Evolutionary conservation across 2,329 filamentous ascomycete species (phyloP).

Genomic region (Xylaria sp.): DNA sequence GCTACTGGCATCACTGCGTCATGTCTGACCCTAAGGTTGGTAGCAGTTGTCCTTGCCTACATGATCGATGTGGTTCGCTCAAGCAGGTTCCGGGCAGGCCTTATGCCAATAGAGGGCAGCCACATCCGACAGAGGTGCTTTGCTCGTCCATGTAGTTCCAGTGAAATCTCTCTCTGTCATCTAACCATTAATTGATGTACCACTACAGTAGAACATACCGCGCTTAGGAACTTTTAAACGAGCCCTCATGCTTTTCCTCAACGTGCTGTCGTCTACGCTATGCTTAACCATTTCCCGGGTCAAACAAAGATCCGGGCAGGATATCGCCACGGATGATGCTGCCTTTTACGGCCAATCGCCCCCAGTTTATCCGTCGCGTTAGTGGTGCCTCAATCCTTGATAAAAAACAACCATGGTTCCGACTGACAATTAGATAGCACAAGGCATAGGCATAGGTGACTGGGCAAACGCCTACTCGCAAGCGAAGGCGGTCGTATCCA

Average conservation of each 20-base stretch:
- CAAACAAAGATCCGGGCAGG: constrained; percentile 27
- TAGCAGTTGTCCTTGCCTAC: constrained; percentile 12
- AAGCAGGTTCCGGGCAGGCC: too few species aligned
- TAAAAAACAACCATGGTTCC: background rate
- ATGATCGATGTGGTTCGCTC: too few species aligned
- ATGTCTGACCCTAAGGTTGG: background rate
- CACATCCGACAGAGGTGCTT: too few species aligned
- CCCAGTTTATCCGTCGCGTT: constrained; percentile 44
- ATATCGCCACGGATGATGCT: constrained; percentile 41
- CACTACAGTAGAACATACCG: too few species aligned
- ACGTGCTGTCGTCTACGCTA: constrained; percentile 11
- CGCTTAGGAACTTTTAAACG: too few species aligned
- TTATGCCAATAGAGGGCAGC: background rate
- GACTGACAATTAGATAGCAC: constrained; percentile 34
- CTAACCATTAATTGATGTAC: too few species aligned
- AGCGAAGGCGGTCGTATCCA: constrained; percentile 44
- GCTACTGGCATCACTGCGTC: constrained; percentile 5
- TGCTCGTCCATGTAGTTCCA: too few species aligned
- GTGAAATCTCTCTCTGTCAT: too few species aligned
- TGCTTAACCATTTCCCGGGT: constrained; percentile 18
- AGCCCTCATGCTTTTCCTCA: background rate
- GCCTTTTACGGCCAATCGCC: constrained; percentile 47
- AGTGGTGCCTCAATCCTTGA: constrained; percentile 7
- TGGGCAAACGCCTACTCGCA: constrained; percentile 46
- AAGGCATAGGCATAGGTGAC: constrained; percentile 39